phyloP scores from a whole-genome alignment of 306 rosid genomes.

The Leucaena leucocephala region DNA sequence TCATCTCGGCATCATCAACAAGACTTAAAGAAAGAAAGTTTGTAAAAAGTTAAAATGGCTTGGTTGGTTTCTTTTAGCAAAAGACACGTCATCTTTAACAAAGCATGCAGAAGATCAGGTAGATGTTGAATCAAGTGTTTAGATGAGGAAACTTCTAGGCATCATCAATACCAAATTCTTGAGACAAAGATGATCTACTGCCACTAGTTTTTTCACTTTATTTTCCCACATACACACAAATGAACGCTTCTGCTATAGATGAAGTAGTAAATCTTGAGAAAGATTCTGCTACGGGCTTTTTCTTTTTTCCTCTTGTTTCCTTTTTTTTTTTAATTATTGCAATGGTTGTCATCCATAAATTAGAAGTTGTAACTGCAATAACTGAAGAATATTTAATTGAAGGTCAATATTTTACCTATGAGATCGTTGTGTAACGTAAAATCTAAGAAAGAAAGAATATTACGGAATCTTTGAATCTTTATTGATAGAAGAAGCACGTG shows the following conservation, averaged over 20 bases:
- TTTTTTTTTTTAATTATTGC: neutral
- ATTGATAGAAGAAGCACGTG: neutral
- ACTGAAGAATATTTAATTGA: neutral
- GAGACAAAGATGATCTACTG: neutral
- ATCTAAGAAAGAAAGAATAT: neutral
- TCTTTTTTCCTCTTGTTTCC: neutral
- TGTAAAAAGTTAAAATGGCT: constrained; percentile 20
- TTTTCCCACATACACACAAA: too few relatives aligned
- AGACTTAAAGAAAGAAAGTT: constrained; percentile 20
- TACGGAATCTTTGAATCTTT: neutral
- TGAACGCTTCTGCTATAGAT: neutral
- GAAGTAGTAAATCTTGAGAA: neutral
- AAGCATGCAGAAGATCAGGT: neutral
- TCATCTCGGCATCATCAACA: constrained; percentile 44
- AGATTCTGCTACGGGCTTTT: neutral
- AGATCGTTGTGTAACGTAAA: neutral
- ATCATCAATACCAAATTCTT: neutral
- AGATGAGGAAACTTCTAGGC: constrained; percentile 30
- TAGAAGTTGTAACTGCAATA: neutral
- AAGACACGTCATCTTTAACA: constrained; percentile 29
- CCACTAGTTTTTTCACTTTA: neutral
- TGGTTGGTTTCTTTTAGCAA: constrained; percentile 42
- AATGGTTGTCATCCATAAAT: neutral
- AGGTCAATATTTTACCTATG: neutral
- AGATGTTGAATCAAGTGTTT: constrained; percentile 9